Conservation (phyloP, 345 rosid species). For the Combretum micranthum region DNA sequence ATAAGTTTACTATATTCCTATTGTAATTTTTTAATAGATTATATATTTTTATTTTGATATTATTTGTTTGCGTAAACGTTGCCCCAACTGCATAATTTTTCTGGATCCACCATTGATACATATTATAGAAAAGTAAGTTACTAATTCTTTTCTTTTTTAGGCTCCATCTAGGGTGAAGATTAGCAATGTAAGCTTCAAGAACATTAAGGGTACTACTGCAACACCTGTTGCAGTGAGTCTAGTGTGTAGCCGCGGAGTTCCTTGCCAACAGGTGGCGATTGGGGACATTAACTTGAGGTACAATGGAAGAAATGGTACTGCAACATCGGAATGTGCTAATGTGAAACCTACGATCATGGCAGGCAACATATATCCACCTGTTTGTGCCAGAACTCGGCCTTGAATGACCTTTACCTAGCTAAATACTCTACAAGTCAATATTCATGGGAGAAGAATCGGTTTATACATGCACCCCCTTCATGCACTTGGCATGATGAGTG, state of each 20-base stretch:
- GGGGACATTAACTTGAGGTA: slow-evolving; percentile 12
- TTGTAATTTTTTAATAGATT: too few relatives aligned
- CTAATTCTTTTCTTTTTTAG: neutral
- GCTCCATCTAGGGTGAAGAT: slow-evolving; percentile 32
- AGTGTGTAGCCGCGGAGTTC: slow-evolving; percentile 37
- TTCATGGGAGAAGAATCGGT: too few relatives aligned
- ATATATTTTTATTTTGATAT: too few relatives aligned
- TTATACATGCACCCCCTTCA: too few relatives aligned
- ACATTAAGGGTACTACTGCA: slow-evolving; percentile 36
- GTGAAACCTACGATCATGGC: slow-evolving; percentile 9
- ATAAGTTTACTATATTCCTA: too few relatives aligned
- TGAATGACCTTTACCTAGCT: neutral
- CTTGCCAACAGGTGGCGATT: slow-evolving; percentile 15
- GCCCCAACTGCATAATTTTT: too few relatives aligned
- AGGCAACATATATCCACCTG: slow-evolving; percentile 9
- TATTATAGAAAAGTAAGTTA: neutral
- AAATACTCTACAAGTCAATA: too few relatives aligned
- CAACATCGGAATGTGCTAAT: slow-evolving; percentile 10
- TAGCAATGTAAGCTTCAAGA: slow-evolving; percentile 39
- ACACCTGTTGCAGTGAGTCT: slow-evolving; percentile 35
- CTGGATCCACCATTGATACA: too few relatives aligned
- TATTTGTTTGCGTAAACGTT: too few relatives aligned
- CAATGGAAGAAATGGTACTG: slow-evolving; percentile 2
- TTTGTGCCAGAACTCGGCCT: slow-evolving; percentile 7
- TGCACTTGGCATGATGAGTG: too few relatives aligned